Conservation (phyloP, 352 stramenopile species). For the Phytophthora sp. region DNA sequence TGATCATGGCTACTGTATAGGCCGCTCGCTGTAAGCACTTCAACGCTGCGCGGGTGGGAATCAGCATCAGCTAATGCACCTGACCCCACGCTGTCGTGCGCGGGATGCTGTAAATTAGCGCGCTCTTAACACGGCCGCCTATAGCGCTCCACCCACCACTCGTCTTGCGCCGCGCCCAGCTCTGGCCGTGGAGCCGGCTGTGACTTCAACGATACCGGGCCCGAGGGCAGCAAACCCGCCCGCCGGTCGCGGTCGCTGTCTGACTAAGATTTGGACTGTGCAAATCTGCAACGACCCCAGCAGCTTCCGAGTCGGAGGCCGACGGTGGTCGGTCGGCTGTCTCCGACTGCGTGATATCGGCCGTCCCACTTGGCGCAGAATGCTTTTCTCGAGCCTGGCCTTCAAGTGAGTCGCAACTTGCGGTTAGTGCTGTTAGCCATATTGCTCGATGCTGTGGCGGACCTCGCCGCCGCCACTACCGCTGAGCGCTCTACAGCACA, state of each 20-base stretch:
- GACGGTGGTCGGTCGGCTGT: not conserved
- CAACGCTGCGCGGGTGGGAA: conserved; percentile 9
- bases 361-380: conserved; percentile 18
- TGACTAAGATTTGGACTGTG: conserved; percentile 23
- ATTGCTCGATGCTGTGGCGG: too few relatives aligned
- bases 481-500: not conserved
- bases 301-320: not conserved
- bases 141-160: conserved; percentile 6
- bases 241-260: not conserved
- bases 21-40: conserved; percentile 5
- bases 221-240: not conserved
- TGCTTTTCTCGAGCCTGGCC: conserved; percentile 1
- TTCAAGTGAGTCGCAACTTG: conserved; percentile 3
- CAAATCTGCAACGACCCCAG: conserved; percentile 25
- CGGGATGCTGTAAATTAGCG: conserved; percentile 15
- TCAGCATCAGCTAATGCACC: conserved; percentile 29
- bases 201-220: conserved; percentile 8
- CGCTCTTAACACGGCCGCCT: not conserved
- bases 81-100: conserved; percentile 27
- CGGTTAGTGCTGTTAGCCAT: not conserved
- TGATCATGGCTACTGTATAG: not conserved
- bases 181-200: conserved; percentile 1
- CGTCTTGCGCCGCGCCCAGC: not conserved
- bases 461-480: not conserved
- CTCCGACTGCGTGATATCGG: conserved; percentile 20